Evolutionary conservation across 805 yeast species (phyloP).

Genomic region (Zygosaccharomyces gambellarensis): DNA sequence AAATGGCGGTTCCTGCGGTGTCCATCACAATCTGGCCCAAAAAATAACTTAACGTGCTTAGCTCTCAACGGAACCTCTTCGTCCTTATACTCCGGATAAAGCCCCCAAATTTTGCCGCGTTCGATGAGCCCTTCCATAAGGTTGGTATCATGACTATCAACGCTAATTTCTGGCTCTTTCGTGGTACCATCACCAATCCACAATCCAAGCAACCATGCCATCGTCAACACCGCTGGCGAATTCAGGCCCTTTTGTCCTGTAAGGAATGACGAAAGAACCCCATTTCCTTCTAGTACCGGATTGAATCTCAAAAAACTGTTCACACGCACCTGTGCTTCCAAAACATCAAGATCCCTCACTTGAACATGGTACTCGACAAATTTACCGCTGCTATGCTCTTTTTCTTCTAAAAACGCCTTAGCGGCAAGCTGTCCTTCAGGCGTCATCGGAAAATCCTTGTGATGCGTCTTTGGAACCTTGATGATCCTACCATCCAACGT

Average conservation of each 20-base stretch:
- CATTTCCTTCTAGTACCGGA: constrained; percentile 37
- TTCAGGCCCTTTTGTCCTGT: constrained; percentile 24
- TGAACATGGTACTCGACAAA: constrained; percentile 39
- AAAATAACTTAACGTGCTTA: constrained; percentile 24
- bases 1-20: constrained; percentile 16
- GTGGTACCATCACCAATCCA: constrained; percentile 39
- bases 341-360: constrained; percentile 35
- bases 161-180: constrained; percentile 29
- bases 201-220: constrained; percentile 40
- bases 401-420: constrained; percentile 24
- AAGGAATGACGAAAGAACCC: constrained; percentile 30
- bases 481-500: constrained; percentile 24
- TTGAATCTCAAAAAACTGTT: constrained; percentile 34
- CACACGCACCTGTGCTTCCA: constrained; percentile 30
- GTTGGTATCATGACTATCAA: constrained; percentile 28
- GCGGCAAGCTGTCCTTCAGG: constrained; percentile 26
- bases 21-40: constrained; percentile 14
- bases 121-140: constrained; percentile 28
- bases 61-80: constrained; percentile 21
- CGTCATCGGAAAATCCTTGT: constrained; percentile 23
- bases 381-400: constrained; percentile 22
- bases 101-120: constrained; percentile 26
- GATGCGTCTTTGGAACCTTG: constrained; percentile 23
- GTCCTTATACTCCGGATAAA: constrained; percentile 22
- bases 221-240: constrained; percentile 22